phyloP scores from a whole-genome alignment of 495 filamentous ascomycete genomes.

The Pseudomonodictys pantanalensis region DNA sequence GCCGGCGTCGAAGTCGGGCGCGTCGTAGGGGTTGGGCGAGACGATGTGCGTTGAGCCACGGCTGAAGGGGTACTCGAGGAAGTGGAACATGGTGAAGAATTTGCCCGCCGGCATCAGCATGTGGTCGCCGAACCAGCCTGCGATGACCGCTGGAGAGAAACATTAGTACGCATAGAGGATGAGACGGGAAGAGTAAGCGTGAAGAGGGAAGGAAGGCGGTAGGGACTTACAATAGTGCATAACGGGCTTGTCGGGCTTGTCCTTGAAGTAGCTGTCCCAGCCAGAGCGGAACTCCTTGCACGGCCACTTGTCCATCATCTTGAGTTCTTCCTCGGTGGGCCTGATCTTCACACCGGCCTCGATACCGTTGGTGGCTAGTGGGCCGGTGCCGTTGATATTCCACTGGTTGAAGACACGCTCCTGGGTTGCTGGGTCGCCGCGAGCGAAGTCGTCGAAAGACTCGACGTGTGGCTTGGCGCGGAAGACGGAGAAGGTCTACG shows the following conservation, averaged over 20 bases:
- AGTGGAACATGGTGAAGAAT: constrained; percentile 88
- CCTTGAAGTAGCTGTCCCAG: constrained; percentile 80
- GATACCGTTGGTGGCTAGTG: constrained; percentile 79
- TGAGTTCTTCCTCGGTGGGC: constrained; percentile 66
- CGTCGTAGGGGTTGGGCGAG: constrained; percentile 67
- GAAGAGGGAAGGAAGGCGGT: too few species aligned
- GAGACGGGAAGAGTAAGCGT: too few species aligned
- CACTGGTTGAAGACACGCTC: constrained; percentile 59
- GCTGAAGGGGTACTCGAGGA: constrained; percentile 79
- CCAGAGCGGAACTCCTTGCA: constrained; percentile 63
- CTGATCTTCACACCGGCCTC: constrained; percentile 80
- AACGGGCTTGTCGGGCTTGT: constrained; percentile 82
- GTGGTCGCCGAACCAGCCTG: constrained; percentile 40
- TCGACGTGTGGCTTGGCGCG: constrained; percentile 75
- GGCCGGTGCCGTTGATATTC: constrained; percentile 75
- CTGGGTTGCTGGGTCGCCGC: constrained; percentile 64
- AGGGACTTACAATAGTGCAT: constrained; percentile 59
- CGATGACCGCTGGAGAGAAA: constrained; percentile 32
- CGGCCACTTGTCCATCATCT: constrained; percentile 54
- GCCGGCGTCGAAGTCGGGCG: constrained; percentile 76
- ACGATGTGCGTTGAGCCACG: constrained; percentile 71
- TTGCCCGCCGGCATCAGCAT: constrained; percentile 62
- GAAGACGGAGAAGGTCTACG: constrained; percentile 63
- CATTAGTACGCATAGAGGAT: not conserved
- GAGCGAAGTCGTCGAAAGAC: constrained; percentile 76